Conservation (phyloP, 202 grass and related monocot genomes). For the Schoenoplectus tabernaemontani region DNA sequence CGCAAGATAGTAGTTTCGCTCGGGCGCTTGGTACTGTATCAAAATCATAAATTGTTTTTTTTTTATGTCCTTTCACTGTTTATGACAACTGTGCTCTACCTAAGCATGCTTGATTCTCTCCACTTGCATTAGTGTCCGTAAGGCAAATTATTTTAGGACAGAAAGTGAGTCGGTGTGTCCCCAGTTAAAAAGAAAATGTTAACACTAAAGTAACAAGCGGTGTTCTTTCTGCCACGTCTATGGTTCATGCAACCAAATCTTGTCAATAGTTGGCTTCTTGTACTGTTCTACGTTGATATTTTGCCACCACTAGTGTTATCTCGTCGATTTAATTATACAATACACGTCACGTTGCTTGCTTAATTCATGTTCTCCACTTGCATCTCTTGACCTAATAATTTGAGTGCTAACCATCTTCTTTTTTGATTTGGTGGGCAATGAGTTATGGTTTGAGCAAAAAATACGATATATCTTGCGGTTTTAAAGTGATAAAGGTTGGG, state of each 20-base stretch:
- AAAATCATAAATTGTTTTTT: background rate
- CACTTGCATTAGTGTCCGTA: background rate
- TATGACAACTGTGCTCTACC: background rate
- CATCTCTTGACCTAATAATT: background rate
- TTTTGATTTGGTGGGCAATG: no score
- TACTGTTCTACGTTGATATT: no score
- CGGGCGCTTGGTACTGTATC: background rate
- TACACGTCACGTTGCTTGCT: background rate
- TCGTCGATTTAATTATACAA: no score
- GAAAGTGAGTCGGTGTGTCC: no score
- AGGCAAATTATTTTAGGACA: background rate
- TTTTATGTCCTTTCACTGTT: no score
- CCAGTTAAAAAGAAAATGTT: background rate
- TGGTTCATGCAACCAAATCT: background rate
- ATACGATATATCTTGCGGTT: no score
- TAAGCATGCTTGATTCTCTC: background rate
- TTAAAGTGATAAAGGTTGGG: no score
- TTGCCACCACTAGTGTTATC: no score
- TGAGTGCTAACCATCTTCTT: no score
- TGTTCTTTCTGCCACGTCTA: background rate
- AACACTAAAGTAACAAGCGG: background rate
- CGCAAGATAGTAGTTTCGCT: background rate
- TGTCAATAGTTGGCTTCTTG: background rate
- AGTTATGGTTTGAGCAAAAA: no score
- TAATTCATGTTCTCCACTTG: background rate